phyloP scores from a whole-genome alignment of 2,329 filamentous ascomycete species.

The Plectosphaerella sp. region DNA sequence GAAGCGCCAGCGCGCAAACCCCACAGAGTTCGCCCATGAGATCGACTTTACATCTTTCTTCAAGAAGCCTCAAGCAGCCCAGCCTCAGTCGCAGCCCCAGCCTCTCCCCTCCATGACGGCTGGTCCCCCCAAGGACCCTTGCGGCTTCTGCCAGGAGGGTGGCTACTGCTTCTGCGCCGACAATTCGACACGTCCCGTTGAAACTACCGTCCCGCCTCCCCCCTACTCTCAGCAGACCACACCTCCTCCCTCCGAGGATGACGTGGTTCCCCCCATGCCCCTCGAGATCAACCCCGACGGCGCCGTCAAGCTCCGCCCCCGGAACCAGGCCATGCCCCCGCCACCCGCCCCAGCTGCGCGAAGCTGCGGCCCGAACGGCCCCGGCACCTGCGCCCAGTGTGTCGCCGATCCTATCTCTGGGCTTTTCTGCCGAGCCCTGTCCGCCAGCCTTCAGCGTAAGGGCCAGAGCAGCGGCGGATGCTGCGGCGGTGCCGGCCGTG shows the following conservation, averaged over 20 bases:
- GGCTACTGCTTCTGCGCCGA: slow-evolving; percentile 82
- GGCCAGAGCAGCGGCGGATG: slow-evolving; percentile 30
- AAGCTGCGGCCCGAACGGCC: slow-evolving; percentile 61
- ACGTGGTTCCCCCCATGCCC: slow-evolving; percentile 47
- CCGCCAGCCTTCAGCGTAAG: slow-evolving; percentile 55
- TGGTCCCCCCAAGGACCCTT: slow-evolving; percentile 58
- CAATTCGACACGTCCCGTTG: slow-evolving; percentile 25
- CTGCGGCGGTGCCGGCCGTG: slow-evolving; percentile 56
- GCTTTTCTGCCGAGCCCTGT: slow-evolving; percentile 77
- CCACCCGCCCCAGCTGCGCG: slow-evolving; percentile 45
- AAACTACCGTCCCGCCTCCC: slow-evolving; percentile 16
- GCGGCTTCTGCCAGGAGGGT: slow-evolving; percentile 78
- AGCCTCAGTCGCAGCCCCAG: slow-evolving; percentile 19
- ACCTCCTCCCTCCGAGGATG: slow-evolving; percentile 57
- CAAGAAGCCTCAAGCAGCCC: slow-evolving; percentile 31
- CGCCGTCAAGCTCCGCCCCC: slow-evolving; percentile 52
- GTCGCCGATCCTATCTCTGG: slow-evolving; percentile 73
- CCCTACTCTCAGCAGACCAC: slow-evolving; percentile 35
- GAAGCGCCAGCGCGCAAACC: slow-evolving; percentile 50
- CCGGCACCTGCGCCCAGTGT: slow-evolving; percentile 76
- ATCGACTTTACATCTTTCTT: slow-evolving; percentile 71
- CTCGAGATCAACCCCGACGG: slow-evolving; percentile 57
- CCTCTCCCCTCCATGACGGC: slow-evolving; percentile 24
- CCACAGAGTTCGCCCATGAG: slow-evolving; percentile 57
- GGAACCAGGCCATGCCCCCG: slow-evolving; percentile 25